Conservation (phyloP, 371 early-diverging fungal species). For the Rhizopus stolonifer region DNA sequence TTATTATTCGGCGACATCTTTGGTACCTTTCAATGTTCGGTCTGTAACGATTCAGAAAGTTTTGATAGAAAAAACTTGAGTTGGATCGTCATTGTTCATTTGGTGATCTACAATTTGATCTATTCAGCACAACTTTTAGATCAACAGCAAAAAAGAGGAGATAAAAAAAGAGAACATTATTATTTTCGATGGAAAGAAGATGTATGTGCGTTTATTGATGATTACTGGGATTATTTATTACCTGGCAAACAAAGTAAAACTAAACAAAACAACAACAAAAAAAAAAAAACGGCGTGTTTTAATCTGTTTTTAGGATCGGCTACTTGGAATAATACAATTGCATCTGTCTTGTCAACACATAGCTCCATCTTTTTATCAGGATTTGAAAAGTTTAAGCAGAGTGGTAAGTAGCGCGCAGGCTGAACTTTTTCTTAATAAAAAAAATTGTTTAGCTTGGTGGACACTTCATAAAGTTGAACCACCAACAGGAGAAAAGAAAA, state of each 20-base stretch:
- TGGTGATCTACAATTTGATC: slow-evolving; percentile 74
- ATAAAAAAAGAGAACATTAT: slow-evolving; percentile 55
- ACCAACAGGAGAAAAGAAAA: slow-evolving; percentile 36
- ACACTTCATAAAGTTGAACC: slow-evolving; percentile 51
- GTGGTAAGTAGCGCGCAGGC: slow-evolving; percentile 42
- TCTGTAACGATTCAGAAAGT: slow-evolving; percentile 21
- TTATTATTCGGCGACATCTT: slow-evolving; percentile 27
- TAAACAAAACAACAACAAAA: neutral
- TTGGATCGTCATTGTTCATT: slow-evolving; percentile 74
- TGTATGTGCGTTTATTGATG: slow-evolving; percentile 76
- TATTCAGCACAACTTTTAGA: slow-evolving; percentile 26
- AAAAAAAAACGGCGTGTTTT: neutral
- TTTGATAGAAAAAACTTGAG: slow-evolving; percentile 57
- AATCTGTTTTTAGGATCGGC: slow-evolving; percentile 41
- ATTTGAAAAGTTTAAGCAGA: slow-evolving; percentile 58
- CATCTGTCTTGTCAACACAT: slow-evolving; percentile 80
- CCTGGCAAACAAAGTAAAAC: slow-evolving; percentile 67
- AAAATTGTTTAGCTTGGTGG: slow-evolving; percentile 72
- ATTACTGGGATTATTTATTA: slow-evolving; percentile 73
- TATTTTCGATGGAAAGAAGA: slow-evolving; percentile 84
- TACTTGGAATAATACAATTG: slow-evolving; percentile 79
- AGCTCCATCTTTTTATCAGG: slow-evolving; percentile 76
- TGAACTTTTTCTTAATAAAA: too few relatives aligned
- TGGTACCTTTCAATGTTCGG: slow-evolving; percentile 20
- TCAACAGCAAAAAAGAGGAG: slow-evolving; percentile 29